Conservation (phyloP, 768 basidiomycete species). For the Gloeostereum incarnatum region DNA sequence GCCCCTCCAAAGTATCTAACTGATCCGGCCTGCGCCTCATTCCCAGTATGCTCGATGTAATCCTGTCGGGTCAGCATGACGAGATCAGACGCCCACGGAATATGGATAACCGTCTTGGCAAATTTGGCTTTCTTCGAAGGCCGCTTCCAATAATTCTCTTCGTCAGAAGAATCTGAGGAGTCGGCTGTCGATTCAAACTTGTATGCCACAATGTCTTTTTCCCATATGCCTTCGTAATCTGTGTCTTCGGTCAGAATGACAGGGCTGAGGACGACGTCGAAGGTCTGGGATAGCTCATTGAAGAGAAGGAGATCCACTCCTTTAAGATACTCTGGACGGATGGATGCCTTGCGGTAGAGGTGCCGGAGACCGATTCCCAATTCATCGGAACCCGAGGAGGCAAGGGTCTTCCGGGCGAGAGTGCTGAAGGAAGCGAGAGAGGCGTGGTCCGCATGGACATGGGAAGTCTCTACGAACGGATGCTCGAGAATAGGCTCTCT, state of each 20-base stretch:
- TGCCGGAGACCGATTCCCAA: conserved; percentile 10
- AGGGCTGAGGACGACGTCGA: background rate
- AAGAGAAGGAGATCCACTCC: conserved; percentile 10
- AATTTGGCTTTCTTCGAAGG: background rate
- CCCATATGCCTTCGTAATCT: background rate
- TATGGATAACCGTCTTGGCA: background rate
- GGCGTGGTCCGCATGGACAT: too few species aligned
- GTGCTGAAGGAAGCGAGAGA: too few species aligned
- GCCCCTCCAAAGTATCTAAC: conserved; percentile 1
- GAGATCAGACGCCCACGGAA: background rate
- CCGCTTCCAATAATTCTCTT: background rate
- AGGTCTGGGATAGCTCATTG: conserved; percentile 5
- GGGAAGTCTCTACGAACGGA: too few species aligned
- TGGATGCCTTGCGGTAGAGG: conserved; percentile 10
- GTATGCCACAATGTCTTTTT: background rate
- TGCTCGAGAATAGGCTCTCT: too few species aligned
- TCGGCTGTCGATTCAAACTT: background rate
- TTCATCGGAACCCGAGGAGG: too few species aligned
- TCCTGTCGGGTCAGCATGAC: background rate
- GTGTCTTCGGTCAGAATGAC: background rate
- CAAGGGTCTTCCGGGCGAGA: too few species aligned
- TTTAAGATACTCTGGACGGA: conserved; percentile 10
- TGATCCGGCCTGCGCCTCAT: background rate
- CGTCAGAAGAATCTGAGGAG: background rate
- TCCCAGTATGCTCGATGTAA: conserved; percentile 3